A percentile compares a stretch with the other conserved stretches of the same genome.
Conservation (phyloP, 1,284 basidiomycete species). For the Apiotrichum akiyoshidainum region DNA sequence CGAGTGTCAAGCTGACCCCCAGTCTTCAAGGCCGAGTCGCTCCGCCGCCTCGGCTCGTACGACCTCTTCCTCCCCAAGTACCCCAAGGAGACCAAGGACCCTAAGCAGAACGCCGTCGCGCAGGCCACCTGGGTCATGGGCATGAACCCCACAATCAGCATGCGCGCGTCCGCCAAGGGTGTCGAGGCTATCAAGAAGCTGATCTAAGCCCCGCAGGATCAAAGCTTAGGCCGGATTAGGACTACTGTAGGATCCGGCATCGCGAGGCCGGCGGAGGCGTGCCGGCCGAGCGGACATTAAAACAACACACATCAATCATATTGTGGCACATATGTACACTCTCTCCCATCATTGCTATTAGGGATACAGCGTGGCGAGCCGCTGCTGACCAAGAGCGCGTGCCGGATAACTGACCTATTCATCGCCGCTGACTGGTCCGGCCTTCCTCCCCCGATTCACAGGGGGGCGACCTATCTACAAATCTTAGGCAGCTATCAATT, state of each 20-base stretch:
- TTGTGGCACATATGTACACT: too few species aligned
- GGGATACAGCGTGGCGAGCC: too few species aligned
- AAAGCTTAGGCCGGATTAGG: neutral
- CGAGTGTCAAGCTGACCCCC: neutral
- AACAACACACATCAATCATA: too few species aligned
- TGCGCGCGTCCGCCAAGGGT: slow-evolving; percentile 6
- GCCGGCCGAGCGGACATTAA: too few species aligned
- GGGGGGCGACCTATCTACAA: too few species aligned
- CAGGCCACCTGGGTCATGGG: slow-evolving; percentile 4
- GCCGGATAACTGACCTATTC: too few species aligned
- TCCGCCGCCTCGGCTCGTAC: slow-evolving; percentile 27
- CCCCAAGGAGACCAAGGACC: slow-evolving; percentile 2
- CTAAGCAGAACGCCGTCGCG: neutral
- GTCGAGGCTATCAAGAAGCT: slow-evolving; percentile 10
- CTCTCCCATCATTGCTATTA: neutral
- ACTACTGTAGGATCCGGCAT: neutral
- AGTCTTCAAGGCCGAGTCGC: slow-evolving; percentile 25
- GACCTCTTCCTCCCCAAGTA: slow-evolving; percentile 11
- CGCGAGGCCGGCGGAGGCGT: too few species aligned
- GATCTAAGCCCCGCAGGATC: neutral
- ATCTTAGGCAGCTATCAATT: too few species aligned
- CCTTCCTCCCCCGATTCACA: too few species aligned
- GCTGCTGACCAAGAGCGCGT: too few species aligned
- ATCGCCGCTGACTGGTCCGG: too few species aligned
- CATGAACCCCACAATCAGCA: slow-evolving; percentile 8